A percentile compares a stretch with the other conserved stretches of the same genome.
Conservation (phyloP, 495 filamentous ascomycete species). For the Aspergillus sclerotioniger region DNA sequence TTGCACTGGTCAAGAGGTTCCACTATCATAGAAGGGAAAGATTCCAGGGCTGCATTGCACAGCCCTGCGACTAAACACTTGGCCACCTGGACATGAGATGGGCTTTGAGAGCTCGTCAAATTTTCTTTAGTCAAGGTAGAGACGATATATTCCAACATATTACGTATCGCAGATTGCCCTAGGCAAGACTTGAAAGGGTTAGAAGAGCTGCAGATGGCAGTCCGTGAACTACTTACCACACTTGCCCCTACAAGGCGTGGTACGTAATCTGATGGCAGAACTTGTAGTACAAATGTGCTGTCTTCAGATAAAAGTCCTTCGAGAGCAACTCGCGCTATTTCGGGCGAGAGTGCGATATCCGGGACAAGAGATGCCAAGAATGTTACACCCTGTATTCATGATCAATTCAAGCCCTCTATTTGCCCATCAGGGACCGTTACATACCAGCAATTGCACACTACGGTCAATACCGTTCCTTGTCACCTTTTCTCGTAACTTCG, state of each 20-base stretch:
- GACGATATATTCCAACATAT: constrained; percentile 26
- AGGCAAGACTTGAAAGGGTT: constrained; percentile 18
- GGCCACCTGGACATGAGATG: constrained; percentile 26
- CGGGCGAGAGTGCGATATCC: constrained; percentile 19
- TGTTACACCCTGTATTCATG: constrained; percentile 33
- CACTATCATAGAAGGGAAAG: constrained; percentile 7
- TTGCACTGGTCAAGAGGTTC: constrained; percentile 15
- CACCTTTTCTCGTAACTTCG: constrained; percentile 54
- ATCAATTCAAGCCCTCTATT: constrained; percentile 8
- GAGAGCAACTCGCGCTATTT: constrained; percentile 26
- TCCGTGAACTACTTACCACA: constrained; percentile 25
- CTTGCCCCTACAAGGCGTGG: constrained; percentile 25
- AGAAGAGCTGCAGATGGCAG: background rate
- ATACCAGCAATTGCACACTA: constrained; percentile 45
- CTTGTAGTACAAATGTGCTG: constrained; percentile 19
- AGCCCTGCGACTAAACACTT: constrained; percentile 26
- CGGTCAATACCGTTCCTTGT: constrained; percentile 35
- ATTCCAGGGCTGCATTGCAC: constrained; percentile 12
- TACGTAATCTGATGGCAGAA: constrained; percentile 24
- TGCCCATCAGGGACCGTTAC: background rate
- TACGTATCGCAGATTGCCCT: constrained; percentile 23
- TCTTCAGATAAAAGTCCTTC: constrained; percentile 31
- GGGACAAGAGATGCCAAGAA: constrained; percentile 36
- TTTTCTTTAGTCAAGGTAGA: constrained; percentile 19
- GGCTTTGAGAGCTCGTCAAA: background rate